Evolutionary conservation across 257 asterid genomes (phyloP), one percentile per base, ranked within the genome.

Genomic region (Voacanga thouarsii): DNA sequence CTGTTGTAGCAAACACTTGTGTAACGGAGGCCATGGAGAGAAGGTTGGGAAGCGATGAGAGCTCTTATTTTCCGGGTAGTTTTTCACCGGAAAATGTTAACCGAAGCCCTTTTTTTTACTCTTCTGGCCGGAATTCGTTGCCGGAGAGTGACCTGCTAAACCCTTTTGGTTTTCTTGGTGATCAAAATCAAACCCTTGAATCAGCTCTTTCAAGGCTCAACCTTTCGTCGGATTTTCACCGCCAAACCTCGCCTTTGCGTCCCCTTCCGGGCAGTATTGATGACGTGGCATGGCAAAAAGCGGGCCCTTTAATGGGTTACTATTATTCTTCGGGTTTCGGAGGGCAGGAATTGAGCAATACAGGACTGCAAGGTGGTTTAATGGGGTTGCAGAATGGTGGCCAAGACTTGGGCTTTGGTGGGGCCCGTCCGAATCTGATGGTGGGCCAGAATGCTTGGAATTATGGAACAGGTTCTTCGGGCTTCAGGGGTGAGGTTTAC

Each of bases 21-120:
- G 45, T 79, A 61, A 72, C 74, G 82, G 82, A 66, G 83, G 84
- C 83, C 71, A 90, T 89, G 95, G 91, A 88, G 30, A 64, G 79
- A 72, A 77, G 77, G 64, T n/a, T 72, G 12, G 73, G 39, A 75
- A 82, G 41, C 80, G 14, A 28, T 26, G 55, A 23, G 21, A 23
- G 18, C 72, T 83, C 74, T 75, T 71, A 47, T 53, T 75, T 77
- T 44, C 77, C 84, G 78, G 67, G 83, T 8, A 55, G 55, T 45
- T 78, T 41, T 57, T 41, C 77, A 49, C 80, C 84, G 41, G 86
- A 68, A 61, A 70, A 74, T 74, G 55, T 39, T 37, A 67, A 61
- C 66, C 68, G 10, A 23, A 47, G 23, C 28, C 75, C 53, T 39
- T 24, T 44, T 73, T 61, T 8, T 16, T 18, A 64, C 69, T 19